Evolutionary conservation across 2,329 filamentous ascomycete genomes (phyloP), one percentile per base, ranked within the genome.

Genomic region (Atkinsonella texensis): DNA sequence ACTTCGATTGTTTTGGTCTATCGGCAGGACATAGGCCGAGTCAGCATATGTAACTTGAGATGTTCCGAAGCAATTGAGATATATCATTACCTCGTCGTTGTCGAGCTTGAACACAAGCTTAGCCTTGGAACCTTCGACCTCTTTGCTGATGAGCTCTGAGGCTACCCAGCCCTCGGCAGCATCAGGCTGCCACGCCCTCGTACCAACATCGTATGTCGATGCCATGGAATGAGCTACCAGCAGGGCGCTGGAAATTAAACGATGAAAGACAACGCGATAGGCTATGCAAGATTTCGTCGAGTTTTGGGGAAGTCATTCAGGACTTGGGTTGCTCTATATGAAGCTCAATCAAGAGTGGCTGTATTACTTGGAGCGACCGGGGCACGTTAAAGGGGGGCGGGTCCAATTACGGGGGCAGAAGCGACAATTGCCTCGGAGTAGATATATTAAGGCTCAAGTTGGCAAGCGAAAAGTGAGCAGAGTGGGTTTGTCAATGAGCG

Each of bases 161-260:
- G 90, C 87, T 69, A 98, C 83, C 91, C 93, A 98, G 73, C 93
- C 93, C 72, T 98, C 91, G 55, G 87, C 87, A 68, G 81, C 75
- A 75, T 98, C 93, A 62, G 93, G 90, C 80, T 97, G 93, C 93
- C 93, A 98, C 67, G 90, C 93, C 80, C 89, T 84, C 64, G 91
- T 97, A 66, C 91, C 93, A 66, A 96, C 82, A 77, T 97, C 90
- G 74, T 94, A 97, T 68, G 81, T 88, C 72, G 94, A 87, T 75
- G 89, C 88, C 90, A 95, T 95, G 71, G 66, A 68, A 53, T 42
- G 49, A 39, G 48, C 39, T 52, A 48, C 52, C 49, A 52, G 51
- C 50, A 52, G 46, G 50, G 51, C 48, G 42, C 43, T 49, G 39
- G 31, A 49, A 42, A n/a, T 40, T 44, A 48, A 50, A 55, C 56